A percentile compares a stretch with the other conserved stretches of the same genome.
These are phyloP conservation scores for Conticribra weissflogii DNA, from an alignment of 108 stramenopile genomes.

Conservation along the genomic window DNA sequence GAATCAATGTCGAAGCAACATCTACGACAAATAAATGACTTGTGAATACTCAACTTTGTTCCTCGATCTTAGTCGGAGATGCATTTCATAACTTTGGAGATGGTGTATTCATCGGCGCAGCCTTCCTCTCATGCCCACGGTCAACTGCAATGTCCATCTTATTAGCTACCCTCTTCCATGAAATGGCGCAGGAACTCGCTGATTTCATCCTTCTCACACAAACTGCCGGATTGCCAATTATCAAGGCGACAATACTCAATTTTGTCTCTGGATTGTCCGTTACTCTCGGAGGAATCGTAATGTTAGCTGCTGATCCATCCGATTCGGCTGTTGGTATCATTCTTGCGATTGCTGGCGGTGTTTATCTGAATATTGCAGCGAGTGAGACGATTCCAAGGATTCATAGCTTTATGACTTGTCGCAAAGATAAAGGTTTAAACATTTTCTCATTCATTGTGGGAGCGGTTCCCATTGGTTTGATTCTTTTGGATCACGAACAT, in stretches of 20 bases:
- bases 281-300: constrained; percentile 62
- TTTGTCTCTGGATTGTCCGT: constrained; percentile 71
- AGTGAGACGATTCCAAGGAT: constrained; percentile 65
- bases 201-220: constrained; percentile 79
- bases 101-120: constrained; percentile 82
- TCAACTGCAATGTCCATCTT: constrained; percentile 56
- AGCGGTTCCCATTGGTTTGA: constrained; percentile 75
- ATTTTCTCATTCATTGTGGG: constrained; percentile 67
- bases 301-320: constrained; percentile 50
- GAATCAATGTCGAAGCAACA: too few relatives aligned
- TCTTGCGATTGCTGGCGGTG: constrained; percentile 74
- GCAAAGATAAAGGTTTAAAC: not conserved
- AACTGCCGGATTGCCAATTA: constrained; percentile 54
- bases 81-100: constrained; percentile 83
- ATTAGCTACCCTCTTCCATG: constrained; percentile 73
- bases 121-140: constrained; percentile 58
- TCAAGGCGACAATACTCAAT: constrained; percentile 64
- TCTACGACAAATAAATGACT: too few relatives aligned
- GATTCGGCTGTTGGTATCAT: constrained; percentile 59
- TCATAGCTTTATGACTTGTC: too few relatives aligned
- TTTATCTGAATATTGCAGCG: constrained; percentile 74
- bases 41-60: constrained; percentile 40
- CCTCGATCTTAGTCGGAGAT: constrained; percentile 65
- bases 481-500: constrained; percentile 86
- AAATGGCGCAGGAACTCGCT: constrained; percentile 85